Conservation (phyloP, 2,329 filamentous ascomycete genomes). For the Domatiomyces globalis region DNA sequence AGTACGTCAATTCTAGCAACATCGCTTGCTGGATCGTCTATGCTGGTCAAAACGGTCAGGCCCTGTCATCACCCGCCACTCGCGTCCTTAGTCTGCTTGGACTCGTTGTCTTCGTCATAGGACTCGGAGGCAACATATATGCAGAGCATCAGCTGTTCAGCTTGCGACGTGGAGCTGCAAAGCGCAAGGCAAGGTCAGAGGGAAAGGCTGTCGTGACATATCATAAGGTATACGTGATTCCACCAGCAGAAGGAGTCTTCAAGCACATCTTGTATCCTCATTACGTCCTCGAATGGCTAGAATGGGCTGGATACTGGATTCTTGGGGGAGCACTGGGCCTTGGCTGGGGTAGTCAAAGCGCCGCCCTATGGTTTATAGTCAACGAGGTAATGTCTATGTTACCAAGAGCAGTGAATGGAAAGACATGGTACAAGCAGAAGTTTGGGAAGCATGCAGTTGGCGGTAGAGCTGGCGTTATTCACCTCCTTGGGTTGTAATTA, state of each 20-base stretch:
- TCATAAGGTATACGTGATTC: conserved; percentile 77
- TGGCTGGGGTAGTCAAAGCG: conserved; percentile 46
- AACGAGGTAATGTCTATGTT: conserved; percentile 88
- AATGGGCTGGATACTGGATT: conserved; percentile 84
- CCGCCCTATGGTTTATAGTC: conserved; percentile 66
- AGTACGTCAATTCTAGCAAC: conserved; percentile 63
- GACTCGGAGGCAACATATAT: conserved; percentile 67
- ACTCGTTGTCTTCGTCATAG: conserved; percentile 59
- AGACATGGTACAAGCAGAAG: conserved; percentile 70
- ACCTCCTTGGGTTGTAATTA: conserved; percentile 18
- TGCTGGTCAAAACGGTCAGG: conserved; percentile 1
- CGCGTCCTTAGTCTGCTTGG: conserved; percentile 42
- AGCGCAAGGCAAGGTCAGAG: conserved; percentile 14
- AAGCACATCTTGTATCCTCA: conserved; percentile 74
- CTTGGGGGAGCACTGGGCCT: conserved; percentile 27
- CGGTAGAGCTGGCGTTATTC: conserved; percentile 59
- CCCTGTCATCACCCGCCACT: background rate
- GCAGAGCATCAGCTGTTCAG: conserved; percentile 83
- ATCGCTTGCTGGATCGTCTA: conserved; percentile 63
- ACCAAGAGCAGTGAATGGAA: conserved; percentile 67
- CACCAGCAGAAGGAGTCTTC: conserved; percentile 60
- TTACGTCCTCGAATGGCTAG: conserved; percentile 92
- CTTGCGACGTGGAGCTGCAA: conserved; percentile 57
- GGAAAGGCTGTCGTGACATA: conserved; percentile 36
- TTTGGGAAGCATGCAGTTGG: conserved; percentile 76